These are phyloP conservation scores for Aspergillus floridensis DNA, from an alignment of 2,329 filamentous ascomycete species.

Conservation along the genomic window DNA sequence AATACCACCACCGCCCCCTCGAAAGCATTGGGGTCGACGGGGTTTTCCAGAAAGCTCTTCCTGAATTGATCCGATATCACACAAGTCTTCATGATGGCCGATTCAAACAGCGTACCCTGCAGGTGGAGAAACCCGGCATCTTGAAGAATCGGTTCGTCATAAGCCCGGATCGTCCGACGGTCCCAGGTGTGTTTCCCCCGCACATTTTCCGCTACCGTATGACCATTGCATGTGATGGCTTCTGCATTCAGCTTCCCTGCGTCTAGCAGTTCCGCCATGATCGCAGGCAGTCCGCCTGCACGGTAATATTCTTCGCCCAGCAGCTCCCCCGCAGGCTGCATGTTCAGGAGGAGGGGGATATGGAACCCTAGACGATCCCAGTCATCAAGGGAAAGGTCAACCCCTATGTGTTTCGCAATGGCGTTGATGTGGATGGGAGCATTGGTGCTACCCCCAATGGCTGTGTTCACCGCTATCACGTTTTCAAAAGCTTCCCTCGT, in stretches of 20 bases:
- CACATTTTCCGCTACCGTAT: slow-evolving; percentile 46
- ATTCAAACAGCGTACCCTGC: slow-evolving; percentile 50
- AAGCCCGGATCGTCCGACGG: slow-evolving; percentile 47
- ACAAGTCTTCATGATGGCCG: slow-evolving; percentile 55
- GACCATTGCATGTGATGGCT: slow-evolving; percentile 49
- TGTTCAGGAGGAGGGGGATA: slow-evolving; percentile 54
- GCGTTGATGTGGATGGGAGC: slow-evolving; percentile 57
- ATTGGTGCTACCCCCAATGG: slow-evolving; percentile 58
- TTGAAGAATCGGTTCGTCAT: slow-evolving; percentile 46
- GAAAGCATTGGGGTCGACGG: slow-evolving; percentile 49
- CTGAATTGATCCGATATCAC: slow-evolving; percentile 50
- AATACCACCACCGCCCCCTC: slow-evolving; percentile 50
- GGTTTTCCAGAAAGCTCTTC: slow-evolving; percentile 46
- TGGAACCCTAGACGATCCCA: slow-evolving; percentile 53
- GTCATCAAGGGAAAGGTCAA: slow-evolving; percentile 52
- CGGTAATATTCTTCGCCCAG: slow-evolving; percentile 56
- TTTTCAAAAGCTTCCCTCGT: slow-evolving; percentile 57
- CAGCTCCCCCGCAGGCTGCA: slow-evolving; percentile 55
- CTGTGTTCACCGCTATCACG: slow-evolving; percentile 54
- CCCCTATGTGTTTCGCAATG: slow-evolving; percentile 54
- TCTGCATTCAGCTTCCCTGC: slow-evolving; percentile 47
- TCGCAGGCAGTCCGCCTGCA: slow-evolving; percentile 53
- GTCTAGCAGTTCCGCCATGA: slow-evolving; percentile 54
- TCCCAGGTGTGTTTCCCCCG: slow-evolving; percentile 51
- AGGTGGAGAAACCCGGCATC: slow-evolving; percentile 55